Evolutionary conservation across 805 yeast species (phyloP).

Genomic region (Ogataea nitratoaversa): DNA sequence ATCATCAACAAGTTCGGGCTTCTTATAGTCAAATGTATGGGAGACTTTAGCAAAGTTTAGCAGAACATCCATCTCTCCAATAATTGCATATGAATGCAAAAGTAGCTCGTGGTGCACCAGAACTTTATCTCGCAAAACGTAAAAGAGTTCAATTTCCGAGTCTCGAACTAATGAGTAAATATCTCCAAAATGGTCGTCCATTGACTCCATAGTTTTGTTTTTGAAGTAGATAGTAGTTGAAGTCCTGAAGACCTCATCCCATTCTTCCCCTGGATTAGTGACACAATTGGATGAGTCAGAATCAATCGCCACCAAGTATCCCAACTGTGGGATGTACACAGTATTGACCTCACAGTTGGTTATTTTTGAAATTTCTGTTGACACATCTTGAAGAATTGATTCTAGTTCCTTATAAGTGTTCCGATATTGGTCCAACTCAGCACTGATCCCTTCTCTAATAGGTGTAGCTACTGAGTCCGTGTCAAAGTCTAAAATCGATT

Average conservation of each 20-base stretch:
- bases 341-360: constrained; percentile 15
- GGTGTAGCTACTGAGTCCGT: constrained; percentile 23
- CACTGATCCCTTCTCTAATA: constrained; percentile 29
- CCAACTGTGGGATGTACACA: constrained; percentile 43
- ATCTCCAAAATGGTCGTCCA: constrained; percentile 40
- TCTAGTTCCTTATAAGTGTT: constrained; percentile 32
- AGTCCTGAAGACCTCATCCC: constrained; percentile 37
- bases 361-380: constrained; percentile 11
- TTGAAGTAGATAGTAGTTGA: constrained; percentile 35
- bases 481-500: constrained; percentile 35
- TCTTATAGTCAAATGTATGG: constrained; percentile 21
- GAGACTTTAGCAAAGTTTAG: constrained; percentile 33
- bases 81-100: constrained; percentile 12
- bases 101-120: constrained; percentile 13
- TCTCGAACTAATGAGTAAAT: constrained; percentile 37
- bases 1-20: constrained; percentile 31
- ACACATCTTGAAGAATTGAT: constrained; percentile 22
- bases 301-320: constrained; percentile 32
- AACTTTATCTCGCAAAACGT: constrained; percentile 27
- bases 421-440: constrained; percentile 25
- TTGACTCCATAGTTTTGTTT: constrained; percentile 23
- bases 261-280: constrained; percentile 9
- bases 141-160: constrained; percentile 37
- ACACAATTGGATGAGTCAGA: constrained; percentile 8
- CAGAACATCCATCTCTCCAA: constrained; percentile 37